Evolutionary conservation across 192 early-diverging fungal species (phyloP), one percentile per base, ranked within the genome.

Genomic region (Dimargaris xerosporica): DNA sequence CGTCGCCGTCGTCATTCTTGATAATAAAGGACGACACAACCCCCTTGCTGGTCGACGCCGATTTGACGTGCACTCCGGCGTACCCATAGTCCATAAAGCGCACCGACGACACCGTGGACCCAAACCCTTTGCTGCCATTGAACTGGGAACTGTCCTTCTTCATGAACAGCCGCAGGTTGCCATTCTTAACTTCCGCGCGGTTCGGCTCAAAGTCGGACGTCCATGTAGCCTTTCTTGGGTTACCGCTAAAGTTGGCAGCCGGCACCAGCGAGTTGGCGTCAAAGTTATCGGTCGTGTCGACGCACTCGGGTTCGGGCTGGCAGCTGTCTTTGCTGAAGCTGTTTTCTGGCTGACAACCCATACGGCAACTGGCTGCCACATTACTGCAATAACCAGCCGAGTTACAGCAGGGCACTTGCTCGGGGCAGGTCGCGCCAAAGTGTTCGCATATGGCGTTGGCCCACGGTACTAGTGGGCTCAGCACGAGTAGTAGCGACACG

Each of bases 11-110:
- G n/a, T 73, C 74, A 65, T 81, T 77, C 2, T 75, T 69, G 45
- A 76, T 73, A 44, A 85, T 80, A 45, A 83, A 66, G 9, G 82
- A 79, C 12, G 79, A 78, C 3, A 86, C 80, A 0, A 82, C 82
- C 11, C 82, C 82, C 13, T 67, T 73, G 17, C 72, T 67, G 0
- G 50, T 63, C 11, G 71, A 74, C 11, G 70, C 83, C 0, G 80
- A 77, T 44, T 74, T 66, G 17, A 84, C 60, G 3, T 73, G 74
- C 0, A 79, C 82, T 2, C 71, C 74, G 0, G 83, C 74, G 15
- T 71, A 78, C 25, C 84, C 84, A 55, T 79, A 84, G 64, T 81
- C 70, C 62, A 86, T 73, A 10, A 70, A 80, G 3, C 80, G 67
- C 4, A 78, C 76, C 0, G 71, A 76, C 5, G 74, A 78, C 3